Conservation (phyloP, 352 stramenopile species). For the Globisporangium cederbergense region DNA sequence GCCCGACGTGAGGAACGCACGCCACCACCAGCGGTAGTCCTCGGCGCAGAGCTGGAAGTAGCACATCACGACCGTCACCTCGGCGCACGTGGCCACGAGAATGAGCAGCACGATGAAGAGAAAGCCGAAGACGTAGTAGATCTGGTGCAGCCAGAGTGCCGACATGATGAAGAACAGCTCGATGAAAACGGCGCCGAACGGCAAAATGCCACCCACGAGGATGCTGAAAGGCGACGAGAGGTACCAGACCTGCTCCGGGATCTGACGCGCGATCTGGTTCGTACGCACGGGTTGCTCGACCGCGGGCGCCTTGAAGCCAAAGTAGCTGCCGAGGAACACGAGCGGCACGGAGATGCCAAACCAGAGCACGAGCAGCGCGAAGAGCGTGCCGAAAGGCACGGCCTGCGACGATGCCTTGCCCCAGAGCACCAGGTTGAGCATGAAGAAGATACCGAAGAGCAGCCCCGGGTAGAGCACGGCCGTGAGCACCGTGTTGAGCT, state of each 20-base stretch:
- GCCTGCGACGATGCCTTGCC: constrained; percentile 81
- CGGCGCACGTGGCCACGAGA: constrained; percentile 95
- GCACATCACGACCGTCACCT: constrained; percentile 99
- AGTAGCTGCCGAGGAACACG: constrained; percentile 98
- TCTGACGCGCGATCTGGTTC: constrained; percentile 90
- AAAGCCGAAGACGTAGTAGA: constrained; percentile 99
- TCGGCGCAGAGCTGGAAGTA: constrained; percentile 99
- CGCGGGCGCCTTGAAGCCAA: constrained; percentile 89
- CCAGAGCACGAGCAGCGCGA: constrained; percentile 97
- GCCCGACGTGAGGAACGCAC: constrained; percentile 95
- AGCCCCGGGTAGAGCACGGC: constrained; percentile 93
- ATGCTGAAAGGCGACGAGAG: constrained; percentile 92
- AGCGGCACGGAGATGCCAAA: constrained; percentile 97
- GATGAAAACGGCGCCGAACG: constrained; percentile 99
- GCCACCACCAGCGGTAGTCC: constrained; percentile 99
- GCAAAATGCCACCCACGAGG: constrained; percentile 96
- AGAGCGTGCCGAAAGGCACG: constrained; percentile 96
- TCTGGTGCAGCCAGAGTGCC: constrained; percentile 98
- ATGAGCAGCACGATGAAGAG: constrained; percentile 98
- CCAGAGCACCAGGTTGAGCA: constrained; percentile 96
- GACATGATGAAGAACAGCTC: constrained; percentile 99
- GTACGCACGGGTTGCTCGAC: constrained; percentile 89
- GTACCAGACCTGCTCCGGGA: constrained; percentile 96
- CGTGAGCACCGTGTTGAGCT: constrained; percentile 95
- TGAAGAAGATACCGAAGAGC: constrained; percentile 93